phyloP scores from a whole-genome alignment of 139 green algal species.

The Limnomonas spitsbergensis region DNA sequence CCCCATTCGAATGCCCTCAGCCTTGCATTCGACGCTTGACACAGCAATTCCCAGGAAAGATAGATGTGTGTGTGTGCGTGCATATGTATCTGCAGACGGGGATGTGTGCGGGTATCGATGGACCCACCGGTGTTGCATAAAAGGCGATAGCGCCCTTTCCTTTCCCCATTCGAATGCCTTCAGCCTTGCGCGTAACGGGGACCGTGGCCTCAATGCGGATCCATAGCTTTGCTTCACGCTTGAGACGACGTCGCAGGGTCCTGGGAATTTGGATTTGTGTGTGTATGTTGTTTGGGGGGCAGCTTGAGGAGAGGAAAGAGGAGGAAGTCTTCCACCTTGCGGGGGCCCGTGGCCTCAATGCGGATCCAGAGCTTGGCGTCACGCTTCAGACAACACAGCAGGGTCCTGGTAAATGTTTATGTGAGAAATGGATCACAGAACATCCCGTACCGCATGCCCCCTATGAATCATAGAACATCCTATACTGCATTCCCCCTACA shows the following conservation, averaged over 20 bases:
- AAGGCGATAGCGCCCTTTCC: constrained; percentile 57
- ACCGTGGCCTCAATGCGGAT: constrained; percentile 49
- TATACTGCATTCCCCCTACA: no score
- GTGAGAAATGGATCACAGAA: no score
- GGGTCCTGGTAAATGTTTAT: constrained; percentile 35
- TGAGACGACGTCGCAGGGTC: constrained; percentile 45
- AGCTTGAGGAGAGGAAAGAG: no score
- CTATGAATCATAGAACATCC: no score
- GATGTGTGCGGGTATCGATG: no score
- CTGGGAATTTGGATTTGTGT: constrained; percentile 21
- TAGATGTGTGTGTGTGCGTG: no score
- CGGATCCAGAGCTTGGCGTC: constrained; percentile 53
- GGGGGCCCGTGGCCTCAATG: constrained; percentile 43
- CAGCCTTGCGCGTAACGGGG: constrained; percentile 54
- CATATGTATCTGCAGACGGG: no score
- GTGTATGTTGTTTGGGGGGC: background rate
- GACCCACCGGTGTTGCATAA: constrained; percentile 47
- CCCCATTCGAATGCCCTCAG: no score
- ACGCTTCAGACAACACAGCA: constrained; percentile 49
- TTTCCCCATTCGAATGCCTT: constrained; percentile 61
- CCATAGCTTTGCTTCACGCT: constrained; percentile 52
- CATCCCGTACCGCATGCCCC: no score
- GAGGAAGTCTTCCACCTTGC: constrained; percentile 48
- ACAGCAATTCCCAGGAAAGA: no score
- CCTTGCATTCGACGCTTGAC: no score